Percentiles rank a stretch among this genome's conserved stretches.
phyloP scores from a whole-genome alignment of 495 filamentous ascomycete genomes.

The Penicillium cataractarum region DNA sequence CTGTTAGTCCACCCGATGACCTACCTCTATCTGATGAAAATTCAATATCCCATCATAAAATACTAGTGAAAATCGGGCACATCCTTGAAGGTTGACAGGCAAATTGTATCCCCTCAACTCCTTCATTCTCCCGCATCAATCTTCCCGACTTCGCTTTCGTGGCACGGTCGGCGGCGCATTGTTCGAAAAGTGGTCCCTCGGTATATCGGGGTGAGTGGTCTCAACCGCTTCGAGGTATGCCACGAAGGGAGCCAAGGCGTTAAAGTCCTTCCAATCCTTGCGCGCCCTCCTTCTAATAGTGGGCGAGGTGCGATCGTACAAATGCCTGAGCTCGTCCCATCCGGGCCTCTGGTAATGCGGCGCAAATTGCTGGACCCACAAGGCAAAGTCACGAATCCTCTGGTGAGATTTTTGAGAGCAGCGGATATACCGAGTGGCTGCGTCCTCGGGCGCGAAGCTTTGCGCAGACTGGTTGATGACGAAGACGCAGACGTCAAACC shows the following conservation, averaged over 20 bases:
- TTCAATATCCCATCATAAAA: not conserved
- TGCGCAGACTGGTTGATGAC: not conserved
- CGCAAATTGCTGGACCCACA: slow-evolving; percentile 17
- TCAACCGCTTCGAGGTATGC: slow-evolving; percentile 20
- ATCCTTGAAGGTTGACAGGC: not conserved
- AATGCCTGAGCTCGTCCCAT: slow-evolving; percentile 19
- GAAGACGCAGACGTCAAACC: slow-evolving; percentile 1
- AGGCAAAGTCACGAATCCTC: slow-evolving; percentile 18
- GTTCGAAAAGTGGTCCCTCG: not conserved
- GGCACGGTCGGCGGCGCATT: not conserved
- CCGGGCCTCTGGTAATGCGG: slow-evolving; percentile 9
- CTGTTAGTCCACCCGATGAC: not conserved
- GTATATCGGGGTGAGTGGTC: not conserved
- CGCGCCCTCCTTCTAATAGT: slow-evolving; percentile 3
- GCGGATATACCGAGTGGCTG: not conserved
- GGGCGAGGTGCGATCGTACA: slow-evolving; percentile 16
- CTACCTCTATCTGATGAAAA: not conserved
- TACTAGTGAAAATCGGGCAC: too few species aligned
- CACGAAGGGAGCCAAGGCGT: slow-evolving; percentile 16
- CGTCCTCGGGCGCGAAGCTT: not conserved
- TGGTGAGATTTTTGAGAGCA: not conserved
- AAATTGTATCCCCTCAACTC: not conserved
- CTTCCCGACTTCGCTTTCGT: not conserved
- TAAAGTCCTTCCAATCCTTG: slow-evolving; percentile 11
- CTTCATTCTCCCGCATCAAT: not conserved